Evolutionary conservation across 331 rosid species (phyloP).

Genomic region (Malus hybrid): DNA sequence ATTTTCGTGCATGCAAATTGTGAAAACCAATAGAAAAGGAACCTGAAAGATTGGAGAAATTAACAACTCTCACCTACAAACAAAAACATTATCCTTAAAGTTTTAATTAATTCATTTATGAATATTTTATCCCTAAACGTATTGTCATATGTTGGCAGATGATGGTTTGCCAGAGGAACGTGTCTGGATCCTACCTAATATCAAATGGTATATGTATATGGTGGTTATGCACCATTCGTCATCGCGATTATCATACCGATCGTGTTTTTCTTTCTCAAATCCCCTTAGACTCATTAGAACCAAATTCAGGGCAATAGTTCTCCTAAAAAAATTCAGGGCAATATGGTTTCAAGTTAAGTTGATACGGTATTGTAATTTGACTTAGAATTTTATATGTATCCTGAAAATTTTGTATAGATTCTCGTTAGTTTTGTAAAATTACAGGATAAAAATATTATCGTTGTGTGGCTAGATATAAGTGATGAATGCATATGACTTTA

Average conservation of each 20-base stretch:
- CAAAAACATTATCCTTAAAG: background rate
- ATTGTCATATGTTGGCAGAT: slow-evolving; percentile 44
- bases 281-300: background rate
- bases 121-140: background rate
- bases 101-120: background rate
- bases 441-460: too few relatives aligned
- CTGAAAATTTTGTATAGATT: background rate
- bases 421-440: background rate
- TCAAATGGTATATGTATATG: background rate
- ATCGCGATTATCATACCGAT: slow-evolving; percentile 20
- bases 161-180: slow-evolving; percentile 49
- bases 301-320: too few relatives aligned
- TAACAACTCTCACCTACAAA: background rate
- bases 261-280: background rate
- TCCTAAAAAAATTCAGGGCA: too few relatives aligned
- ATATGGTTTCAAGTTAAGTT: background rate
- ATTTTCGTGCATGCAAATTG: background rate
- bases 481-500: background rate
- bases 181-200: slow-evolving; percentile 44
- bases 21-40: background rate
- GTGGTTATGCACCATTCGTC: slow-evolving; percentile 14
- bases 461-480: background rate
- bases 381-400: background rate
- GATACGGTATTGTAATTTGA: background rate
- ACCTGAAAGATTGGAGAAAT: background rate